Evolutionary conservation across 345 rosid species (phyloP).

Genomic region (Dimocarpus longan): DNA sequence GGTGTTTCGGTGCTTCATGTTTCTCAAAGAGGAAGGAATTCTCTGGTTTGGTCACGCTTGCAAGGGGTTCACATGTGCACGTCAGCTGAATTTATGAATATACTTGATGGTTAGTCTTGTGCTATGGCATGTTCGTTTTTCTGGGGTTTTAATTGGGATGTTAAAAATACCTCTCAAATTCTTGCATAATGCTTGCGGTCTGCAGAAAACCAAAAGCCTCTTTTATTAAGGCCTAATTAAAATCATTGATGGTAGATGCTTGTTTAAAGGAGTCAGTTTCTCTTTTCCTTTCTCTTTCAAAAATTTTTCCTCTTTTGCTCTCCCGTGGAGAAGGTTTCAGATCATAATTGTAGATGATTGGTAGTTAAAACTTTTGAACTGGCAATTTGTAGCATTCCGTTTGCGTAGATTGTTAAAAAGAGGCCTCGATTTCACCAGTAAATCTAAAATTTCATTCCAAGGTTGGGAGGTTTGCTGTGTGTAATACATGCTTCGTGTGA

Average conservation of each 20-base stretch:
- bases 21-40: conserved; percentile 10
- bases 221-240: conserved; percentile 13
- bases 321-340: conserved; percentile 7
- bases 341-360: conserved; percentile 4
- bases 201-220: background rate
- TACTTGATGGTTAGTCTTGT: conserved; percentile 15
- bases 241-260: conserved; percentile 12
- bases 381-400: conserved; percentile 7
- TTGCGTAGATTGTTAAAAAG: conserved; percentile 9
- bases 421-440: background rate
- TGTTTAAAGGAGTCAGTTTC: background rate
- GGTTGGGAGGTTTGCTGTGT: background rate
- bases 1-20: conserved; percentile 9
- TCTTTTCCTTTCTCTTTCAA: background rate
- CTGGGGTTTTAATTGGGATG: conserved; percentile 21
- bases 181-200: conserved; percentile 3
- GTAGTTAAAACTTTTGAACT: conserved; percentile 3
- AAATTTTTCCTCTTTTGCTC: background rate
- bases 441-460: conserved; percentile 2
- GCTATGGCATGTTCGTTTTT: conserved; percentile 23
- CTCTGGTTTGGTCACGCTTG: conserved; percentile 19
- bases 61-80: conserved; percentile 9
- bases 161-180: conserved; percentile 16
- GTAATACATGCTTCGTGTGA: background rate
- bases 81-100: conserved; percentile 20